These are phyloP conservation scores for Apiotrichum veenhuisii DNA, from an alignment of 1,284 basidiomycete species.

Conservation along the genomic window DNA sequence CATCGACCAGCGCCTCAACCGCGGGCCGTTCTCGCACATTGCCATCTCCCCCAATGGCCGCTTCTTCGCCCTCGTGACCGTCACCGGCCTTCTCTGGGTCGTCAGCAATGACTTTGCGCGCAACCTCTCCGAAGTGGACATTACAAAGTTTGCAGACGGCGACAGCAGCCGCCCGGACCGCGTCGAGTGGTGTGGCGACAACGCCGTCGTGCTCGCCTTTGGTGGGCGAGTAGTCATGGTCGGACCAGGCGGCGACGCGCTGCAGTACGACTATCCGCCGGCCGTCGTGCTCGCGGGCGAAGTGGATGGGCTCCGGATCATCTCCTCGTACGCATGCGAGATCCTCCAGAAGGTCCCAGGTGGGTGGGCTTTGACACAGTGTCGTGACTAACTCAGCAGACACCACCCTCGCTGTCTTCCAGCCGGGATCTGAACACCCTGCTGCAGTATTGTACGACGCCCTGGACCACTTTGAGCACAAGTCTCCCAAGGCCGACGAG, in stretches of 20 bases:
- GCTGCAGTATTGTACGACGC: slow-evolving; percentile 90
- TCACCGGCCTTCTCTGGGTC: slow-evolving; percentile 74
- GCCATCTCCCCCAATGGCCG: slow-evolving; percentile 90
- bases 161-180: slow-evolving; percentile 51
- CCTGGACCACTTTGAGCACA: slow-evolving; percentile 77
- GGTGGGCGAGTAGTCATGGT: slow-evolving; percentile 71
- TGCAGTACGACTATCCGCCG: slow-evolving; percentile 78
- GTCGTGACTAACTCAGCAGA: slow-evolving; percentile 49
- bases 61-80: slow-evolving; percentile 78
- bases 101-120: slow-evolving; percentile 89
- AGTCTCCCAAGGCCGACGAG: slow-evolving; percentile 87
- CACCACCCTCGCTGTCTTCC: slow-evolving; percentile 75
- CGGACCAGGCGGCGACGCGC: slow-evolving; percentile 83
- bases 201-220: slow-evolving; percentile 87
- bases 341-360: slow-evolving; percentile 89
- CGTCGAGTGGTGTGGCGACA: slow-evolving; percentile 94
- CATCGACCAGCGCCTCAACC: slow-evolving; percentile 75
- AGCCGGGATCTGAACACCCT: slow-evolving; percentile 85
- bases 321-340: slow-evolving; percentile 76
- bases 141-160: slow-evolving; percentile 32
- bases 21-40: slow-evolving; percentile 83
- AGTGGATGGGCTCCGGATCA: slow-evolving; percentile 77
- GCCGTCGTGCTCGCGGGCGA: slow-evolving; percentile 76
- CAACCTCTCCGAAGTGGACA: slow-evolving; percentile 81
- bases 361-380: slow-evolving; percentile 42